These are phyloP conservation scores for Suillus subalutaceus DNA, from an alignment of 768 basidiomycete genomes.

Conservation along the genomic window DNA sequence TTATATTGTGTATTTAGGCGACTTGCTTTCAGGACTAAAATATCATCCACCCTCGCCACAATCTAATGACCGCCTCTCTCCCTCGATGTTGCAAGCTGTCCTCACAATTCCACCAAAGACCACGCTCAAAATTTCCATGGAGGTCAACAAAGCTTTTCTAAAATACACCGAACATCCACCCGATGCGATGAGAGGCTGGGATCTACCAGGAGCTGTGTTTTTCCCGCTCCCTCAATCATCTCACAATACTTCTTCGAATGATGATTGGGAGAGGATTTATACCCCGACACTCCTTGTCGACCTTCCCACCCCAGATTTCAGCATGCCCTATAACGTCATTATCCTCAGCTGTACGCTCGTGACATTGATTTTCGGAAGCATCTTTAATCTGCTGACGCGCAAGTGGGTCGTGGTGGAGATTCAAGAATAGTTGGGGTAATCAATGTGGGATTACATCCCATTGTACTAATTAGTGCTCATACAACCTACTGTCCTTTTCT, in stretches of 20 bases:
- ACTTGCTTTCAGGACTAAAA: constrained; percentile 62
- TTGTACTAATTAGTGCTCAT: background rate
- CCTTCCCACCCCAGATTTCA: constrained; percentile 98
- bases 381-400: constrained; percentile 87
- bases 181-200: constrained; percentile 94
- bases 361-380: constrained; percentile 89
- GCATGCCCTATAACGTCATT: constrained; percentile 99
- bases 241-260: constrained; percentile 2
- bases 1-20: constrained; percentile 42
- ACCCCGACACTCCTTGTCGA: constrained; percentile 83
- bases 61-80: constrained; percentile 20
- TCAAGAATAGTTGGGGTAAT: constrained; percentile 17
- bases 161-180: constrained; percentile 96
- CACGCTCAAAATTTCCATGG: constrained; percentile 67
- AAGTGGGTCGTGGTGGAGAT: constrained; percentile 65
- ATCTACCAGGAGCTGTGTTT: constrained; percentile 85
- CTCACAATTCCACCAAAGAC: constrained; percentile 71
- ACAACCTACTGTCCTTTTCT: background rate
- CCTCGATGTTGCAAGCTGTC: constrained; percentile 75
- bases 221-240: constrained; percentile 35
- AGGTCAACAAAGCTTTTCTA: constrained; percentile 82
- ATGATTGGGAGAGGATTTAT: constrained; percentile 55
- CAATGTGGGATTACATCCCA: background rate
- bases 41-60: constrained; percentile 50
- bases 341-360: constrained; percentile 92